A percentile compares a stretch with the other conserved stretches of the same genome.
Conservation (phyloP, 768 basidiomycete genomes). For the Xerocomellus dryophilus region DNA sequence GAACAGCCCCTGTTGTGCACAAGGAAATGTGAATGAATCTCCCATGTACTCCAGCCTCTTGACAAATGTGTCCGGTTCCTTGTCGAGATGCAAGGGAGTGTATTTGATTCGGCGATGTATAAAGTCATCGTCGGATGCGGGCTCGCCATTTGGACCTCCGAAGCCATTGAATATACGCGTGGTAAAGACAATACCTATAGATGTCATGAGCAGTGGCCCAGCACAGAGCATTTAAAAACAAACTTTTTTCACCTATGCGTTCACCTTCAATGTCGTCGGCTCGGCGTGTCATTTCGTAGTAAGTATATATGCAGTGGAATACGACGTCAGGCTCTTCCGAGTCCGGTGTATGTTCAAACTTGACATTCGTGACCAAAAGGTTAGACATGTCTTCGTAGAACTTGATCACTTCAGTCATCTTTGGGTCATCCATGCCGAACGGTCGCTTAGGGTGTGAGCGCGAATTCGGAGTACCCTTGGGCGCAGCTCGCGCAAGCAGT, state of each 20-base stretch:
- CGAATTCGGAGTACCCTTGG: constrained; percentile 37
- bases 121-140: constrained; percentile 33
- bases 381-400: constrained; percentile 89
- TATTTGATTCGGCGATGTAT: constrained; percentile 46
- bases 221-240: background rate
- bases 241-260: constrained; percentile 33
- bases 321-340: constrained; percentile 49
- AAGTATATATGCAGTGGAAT: constrained; percentile 67
- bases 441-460: constrained; percentile 36
- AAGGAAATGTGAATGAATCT: constrained; percentile 64
- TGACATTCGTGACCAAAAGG: constrained; percentile 63
- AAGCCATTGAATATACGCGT: constrained; percentile 46
- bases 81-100: constrained; percentile 60
- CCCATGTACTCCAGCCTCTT: constrained; percentile 59
- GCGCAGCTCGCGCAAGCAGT: constrained; percentile 42
- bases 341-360: constrained; percentile 35
- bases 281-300: constrained; percentile 33
- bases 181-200: constrained; percentile 58
- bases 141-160: constrained; percentile 31
- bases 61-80: constrained; percentile 55
- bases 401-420: constrained; percentile 56
- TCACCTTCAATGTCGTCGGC: constrained; percentile 34
- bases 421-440: constrained; percentile 49
- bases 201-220: constrained; percentile 1
- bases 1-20: constrained; percentile 65